phyloP scores from a whole-genome alignment of 805 yeast species.

The Cyberlindnera xishuangbannaensis region DNA sequence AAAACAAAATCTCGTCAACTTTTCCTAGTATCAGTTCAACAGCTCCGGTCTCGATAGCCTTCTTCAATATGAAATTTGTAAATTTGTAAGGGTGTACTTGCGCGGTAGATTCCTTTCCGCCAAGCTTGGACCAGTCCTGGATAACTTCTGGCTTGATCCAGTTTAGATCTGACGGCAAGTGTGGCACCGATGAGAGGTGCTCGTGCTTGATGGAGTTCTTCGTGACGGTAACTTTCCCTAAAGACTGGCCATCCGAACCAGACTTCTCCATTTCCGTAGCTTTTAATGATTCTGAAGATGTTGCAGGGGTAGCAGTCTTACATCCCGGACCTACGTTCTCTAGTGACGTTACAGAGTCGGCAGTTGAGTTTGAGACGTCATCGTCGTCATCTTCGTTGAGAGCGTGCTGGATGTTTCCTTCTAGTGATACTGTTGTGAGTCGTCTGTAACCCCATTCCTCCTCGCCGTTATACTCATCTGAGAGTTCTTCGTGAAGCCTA shows the following conservation, averaged over 20 bases:
- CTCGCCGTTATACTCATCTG: slow-evolving; percentile 76
- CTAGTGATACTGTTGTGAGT: slow-evolving; percentile 78
- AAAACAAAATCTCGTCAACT: slow-evolving; percentile 60
- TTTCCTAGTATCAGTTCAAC: slow-evolving; percentile 85
- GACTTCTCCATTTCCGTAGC: slow-evolving; percentile 10
- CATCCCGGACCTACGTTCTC: slow-evolving; percentile 15
- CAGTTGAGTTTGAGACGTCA: slow-evolving; percentile 2
- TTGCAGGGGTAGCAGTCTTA: slow-evolving; percentile 11
- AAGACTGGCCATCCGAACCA: slow-evolving; percentile 18
- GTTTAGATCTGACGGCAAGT: slow-evolving; percentile 58
- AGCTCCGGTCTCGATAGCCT: slow-evolving; percentile 76
- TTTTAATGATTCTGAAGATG: slow-evolving; percentile 12
- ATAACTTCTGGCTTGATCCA: slow-evolving; percentile 72
- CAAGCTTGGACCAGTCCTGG: slow-evolving; percentile 70
- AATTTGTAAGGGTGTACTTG: slow-evolving; percentile 95
- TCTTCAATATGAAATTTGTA: slow-evolving; percentile 74
- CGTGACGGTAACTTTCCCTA: slow-evolving; percentile 30
- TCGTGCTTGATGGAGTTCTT: slow-evolving; percentile 29
- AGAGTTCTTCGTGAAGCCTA: slow-evolving; percentile 74
- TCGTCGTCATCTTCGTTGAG: slow-evolving; percentile 17
- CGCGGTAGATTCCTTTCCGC: slow-evolving; percentile 85
- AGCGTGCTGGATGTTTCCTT: slow-evolving; percentile 59
- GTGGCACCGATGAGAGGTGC: slow-evolving; percentile 13
- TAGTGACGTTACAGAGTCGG: slow-evolving; percentile 3
- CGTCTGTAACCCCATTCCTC: slow-evolving; percentile 91